Evolutionary conservation across 495 filamentous ascomycete genomes (phyloP), one percentile per base, ranked within the genome.

Genomic region (Darksidea phi): DNA sequence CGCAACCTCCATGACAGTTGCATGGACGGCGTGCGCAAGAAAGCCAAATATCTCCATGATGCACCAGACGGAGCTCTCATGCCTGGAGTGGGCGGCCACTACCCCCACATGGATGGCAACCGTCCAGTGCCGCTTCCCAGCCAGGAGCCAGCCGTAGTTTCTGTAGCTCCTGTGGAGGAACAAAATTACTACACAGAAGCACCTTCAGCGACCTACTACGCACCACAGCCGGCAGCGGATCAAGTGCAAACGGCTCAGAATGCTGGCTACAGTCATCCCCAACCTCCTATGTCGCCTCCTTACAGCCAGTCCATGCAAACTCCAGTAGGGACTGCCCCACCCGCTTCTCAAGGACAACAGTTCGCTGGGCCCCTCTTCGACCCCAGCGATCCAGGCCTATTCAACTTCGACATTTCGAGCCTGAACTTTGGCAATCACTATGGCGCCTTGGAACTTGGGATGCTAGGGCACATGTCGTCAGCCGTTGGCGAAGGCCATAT

Each of bases 31-130:
- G 90, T 96, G 38, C 88, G 94, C 60, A 97, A 98, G 75, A 98
- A 97, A 79, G 94, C 94, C 63, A 98, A 98, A 73, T 98, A 98
- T 77, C 87, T 98, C 48, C 92, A 96, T 74, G 94, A 97, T 78
- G 91, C 93, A 24, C 90, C 92, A 37, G 83, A 89, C 55, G 91
- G 94, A 59, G 83, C 82, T 54, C 73, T 88, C 67, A 81, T 86
- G 76, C 82, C 85, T 57, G 81, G 80, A 21, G 75, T 82, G 25
- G 72, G 74, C n/a, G 73, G 74, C n/a, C 75, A 75, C 58, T 77
- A 79, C 41, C 75, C 76, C 66, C 78, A 77, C 57, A 73, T 70
- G 51, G 70, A 71, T 51, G 70, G 71, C 18, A 43, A 43, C 23
- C 70, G 64, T 8, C 11, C 45, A 34, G 5, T n/a, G n/a, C 18